Conservation (phyloP, 2,329 filamentous ascomycete species). For the Xylariaceae sp. region DNA sequence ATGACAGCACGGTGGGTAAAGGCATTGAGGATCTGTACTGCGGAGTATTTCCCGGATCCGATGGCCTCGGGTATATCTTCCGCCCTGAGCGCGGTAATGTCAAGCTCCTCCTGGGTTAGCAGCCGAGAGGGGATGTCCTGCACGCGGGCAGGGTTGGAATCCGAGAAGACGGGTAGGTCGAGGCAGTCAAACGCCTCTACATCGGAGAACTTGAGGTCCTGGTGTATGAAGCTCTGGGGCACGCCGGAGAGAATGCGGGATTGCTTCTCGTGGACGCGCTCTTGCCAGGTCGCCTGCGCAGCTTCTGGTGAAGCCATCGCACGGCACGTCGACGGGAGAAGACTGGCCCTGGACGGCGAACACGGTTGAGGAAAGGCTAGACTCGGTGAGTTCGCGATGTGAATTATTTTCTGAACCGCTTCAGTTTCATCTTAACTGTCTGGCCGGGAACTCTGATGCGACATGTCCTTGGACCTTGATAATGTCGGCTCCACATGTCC, state of each 20-base stretch:
- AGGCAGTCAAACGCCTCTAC: background rate
- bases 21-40: constrained; percentile 1
- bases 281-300: constrained; percentile 1
- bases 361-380: too few species aligned
- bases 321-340: too few species aligned
- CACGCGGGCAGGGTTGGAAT: background rate
- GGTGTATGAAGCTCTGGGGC: constrained; percentile 1
- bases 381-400: too few species aligned
- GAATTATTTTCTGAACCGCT: too few species aligned
- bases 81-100: constrained; percentile 1
- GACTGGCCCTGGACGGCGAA: too few species aligned
- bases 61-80: constrained; percentile 1
- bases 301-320: too few species aligned
- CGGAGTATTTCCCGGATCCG: background rate
- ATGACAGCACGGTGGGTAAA: constrained; percentile 1
- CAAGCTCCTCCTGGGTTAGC: background rate
- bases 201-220: background rate
- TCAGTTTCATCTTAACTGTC: too few species aligned
- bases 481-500: too few species aligned
- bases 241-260: background rate
- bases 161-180: background rate
- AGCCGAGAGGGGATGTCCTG: background rate
- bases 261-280: constrained; percentile 1
- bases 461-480: too few species aligned
- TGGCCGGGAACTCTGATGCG: too few species aligned